Conservation (phyloP, 1,284 basidiomycete species). For the Sporisorium reilianum region DNA sequence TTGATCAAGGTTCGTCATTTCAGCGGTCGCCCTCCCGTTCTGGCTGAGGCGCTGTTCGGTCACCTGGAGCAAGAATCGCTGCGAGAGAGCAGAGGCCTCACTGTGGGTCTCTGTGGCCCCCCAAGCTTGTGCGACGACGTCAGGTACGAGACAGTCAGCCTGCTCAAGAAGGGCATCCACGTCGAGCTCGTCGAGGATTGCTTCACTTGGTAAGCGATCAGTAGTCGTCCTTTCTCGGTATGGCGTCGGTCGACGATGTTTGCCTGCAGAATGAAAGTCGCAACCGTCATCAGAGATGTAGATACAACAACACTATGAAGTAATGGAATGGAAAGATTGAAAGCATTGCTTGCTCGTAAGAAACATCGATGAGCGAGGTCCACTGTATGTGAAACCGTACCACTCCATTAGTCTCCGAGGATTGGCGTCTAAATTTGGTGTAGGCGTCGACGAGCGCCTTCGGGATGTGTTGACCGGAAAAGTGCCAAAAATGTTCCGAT, state of each 20-base stretch:
- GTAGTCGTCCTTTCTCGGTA: background rate
- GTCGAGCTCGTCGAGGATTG: conserved; percentile 36
- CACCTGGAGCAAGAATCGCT: conserved; percentile 15
- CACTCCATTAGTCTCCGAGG: background rate
- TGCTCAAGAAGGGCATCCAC: conserved; percentile 28
- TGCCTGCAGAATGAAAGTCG: background rate
- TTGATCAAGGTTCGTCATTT: conserved; percentile 3
- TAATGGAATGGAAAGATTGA: background rate
- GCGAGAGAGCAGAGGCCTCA: conserved; percentile 14
- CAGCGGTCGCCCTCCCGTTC: conserved; percentile 12
- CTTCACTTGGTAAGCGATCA: conserved; percentile 31
- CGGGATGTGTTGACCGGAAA: background rate
- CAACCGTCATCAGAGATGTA: background rate
- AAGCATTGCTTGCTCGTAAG: background rate
- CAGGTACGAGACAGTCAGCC: conserved; percentile 21
- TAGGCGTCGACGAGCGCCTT: too few species aligned
- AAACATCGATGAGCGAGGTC: background rate
- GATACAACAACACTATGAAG: background rate
- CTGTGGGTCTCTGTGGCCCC: conserved; percentile 30
- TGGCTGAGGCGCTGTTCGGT: conserved; percentile 16
- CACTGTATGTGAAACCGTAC: too few species aligned
- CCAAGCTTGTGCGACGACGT: conserved; percentile 41
- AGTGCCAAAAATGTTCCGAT: background rate
- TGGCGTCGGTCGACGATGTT: background rate
- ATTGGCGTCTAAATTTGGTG: background rate